These are phyloP conservation scores for Phialemonium atrogriseum DNA, from an alignment of 2,329 filamentous ascomycete genomes.

Conservation along the genomic window DNA sequence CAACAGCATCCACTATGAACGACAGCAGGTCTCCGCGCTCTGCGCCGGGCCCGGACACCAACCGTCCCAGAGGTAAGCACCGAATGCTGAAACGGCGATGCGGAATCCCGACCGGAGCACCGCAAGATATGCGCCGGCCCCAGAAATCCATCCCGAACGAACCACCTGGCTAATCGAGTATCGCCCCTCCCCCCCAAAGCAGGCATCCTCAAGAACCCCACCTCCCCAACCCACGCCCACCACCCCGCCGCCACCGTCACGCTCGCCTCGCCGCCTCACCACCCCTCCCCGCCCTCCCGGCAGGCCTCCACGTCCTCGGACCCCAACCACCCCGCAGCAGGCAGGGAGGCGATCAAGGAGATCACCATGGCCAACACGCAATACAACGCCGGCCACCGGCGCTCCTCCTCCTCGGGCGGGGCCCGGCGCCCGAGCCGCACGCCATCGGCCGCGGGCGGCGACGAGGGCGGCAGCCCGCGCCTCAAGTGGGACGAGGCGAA, in stretches of 20 bases:
- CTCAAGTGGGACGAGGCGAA: slow-evolving; percentile 99
- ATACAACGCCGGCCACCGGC: slow-evolving; percentile 82
- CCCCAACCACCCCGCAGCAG: slow-evolving; percentile 46
- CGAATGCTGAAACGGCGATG: no score
- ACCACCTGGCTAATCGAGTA: no score
- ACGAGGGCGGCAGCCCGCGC: slow-evolving; percentile 48
- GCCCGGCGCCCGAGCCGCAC: slow-evolving; percentile 59
- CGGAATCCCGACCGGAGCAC: no score
- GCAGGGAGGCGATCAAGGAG: slow-evolving; percentile 91
- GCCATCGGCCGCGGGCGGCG: slow-evolving; percentile 33
- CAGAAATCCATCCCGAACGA: no score
- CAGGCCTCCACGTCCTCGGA: slow-evolving; percentile 1
- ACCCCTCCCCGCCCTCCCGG: slow-evolving; percentile 10
- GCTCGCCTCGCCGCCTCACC: slow-evolving; percentile 17
- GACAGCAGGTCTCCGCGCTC: no score
- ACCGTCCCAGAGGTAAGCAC: no score
- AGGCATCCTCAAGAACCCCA: slow-evolving; percentile 93
- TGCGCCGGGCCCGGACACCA: no score
- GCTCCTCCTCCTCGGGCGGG: slow-evolving; percentile 64
- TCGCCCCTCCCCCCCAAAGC: no score
- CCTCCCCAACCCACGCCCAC: slow-evolving; percentile 45
- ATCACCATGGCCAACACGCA: slow-evolving; percentile 91
- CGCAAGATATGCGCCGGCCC: no score
- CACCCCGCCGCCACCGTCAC: slow-evolving; percentile 34
- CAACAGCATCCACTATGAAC: no score